Evolutionary conservation across 768 basidiomycete species (phyloP).

Genomic region (Melanogaster broomeanus): DNA sequence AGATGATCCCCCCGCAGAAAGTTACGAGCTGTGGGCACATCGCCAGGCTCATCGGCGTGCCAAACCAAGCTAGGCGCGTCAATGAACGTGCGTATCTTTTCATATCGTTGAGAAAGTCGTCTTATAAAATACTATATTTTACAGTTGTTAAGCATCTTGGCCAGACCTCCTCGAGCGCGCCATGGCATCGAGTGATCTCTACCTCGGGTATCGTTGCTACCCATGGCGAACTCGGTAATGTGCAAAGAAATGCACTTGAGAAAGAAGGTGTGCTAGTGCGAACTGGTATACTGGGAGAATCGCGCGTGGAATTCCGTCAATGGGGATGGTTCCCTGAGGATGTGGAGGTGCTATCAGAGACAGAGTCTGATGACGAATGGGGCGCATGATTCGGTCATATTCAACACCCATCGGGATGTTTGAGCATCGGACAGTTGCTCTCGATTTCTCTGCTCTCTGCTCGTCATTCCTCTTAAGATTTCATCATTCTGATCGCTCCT

Average conservation of each 20-base stretch:
- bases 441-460: background rate
- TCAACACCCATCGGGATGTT: no score
- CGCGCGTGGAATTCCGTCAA: slow-evolving; percentile 51
- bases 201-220: slow-evolving; percentile 72
- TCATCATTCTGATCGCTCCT: background rate
- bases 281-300: slow-evolving; percentile 50
- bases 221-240: slow-evolving; percentile 67
- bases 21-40: slow-evolving; percentile 81
- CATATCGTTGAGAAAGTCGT: background rate
- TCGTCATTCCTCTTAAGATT: background rate
- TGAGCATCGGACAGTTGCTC: background rate
- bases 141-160: slow-evolving; percentile 73
- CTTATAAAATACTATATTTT: background rate
- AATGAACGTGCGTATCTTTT: slow-evolving; percentile 58
- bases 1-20: slow-evolving; percentile 61
- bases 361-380: slow-evolving; percentile 21
- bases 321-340: slow-evolving; percentile 68
- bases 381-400: slow-evolving; percentile 24
- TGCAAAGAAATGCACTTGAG: slow-evolving; percentile 67
- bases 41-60: slow-evolving; percentile 77
- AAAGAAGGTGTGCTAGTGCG: slow-evolving; percentile 76
- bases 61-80: slow-evolving; percentile 74
- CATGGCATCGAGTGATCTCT: slow-evolving; percentile 77
- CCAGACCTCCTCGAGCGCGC: slow-evolving; percentile 59
- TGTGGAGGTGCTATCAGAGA: slow-evolving; percentile 2